phyloP scores from a whole-genome alignment of 148 eudicot genomes.

The Diospyros kaki region DNA sequence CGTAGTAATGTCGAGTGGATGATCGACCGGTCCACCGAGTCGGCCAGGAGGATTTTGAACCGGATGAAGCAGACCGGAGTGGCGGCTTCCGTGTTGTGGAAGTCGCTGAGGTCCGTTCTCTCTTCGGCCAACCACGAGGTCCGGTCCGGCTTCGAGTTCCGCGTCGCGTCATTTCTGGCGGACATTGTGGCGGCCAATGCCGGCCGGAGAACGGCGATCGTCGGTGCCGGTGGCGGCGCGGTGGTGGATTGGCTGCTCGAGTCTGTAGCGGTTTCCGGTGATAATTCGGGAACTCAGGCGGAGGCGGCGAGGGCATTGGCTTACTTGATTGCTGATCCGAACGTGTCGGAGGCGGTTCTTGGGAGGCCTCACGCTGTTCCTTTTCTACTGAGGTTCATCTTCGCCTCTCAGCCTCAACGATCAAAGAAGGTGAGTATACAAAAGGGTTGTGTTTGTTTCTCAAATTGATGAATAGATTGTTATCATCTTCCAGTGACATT shows the following conservation, averaged over 20 bases:
- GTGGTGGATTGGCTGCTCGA: conserved; percentile 90
- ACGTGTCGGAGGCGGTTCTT: conserved; percentile 59
- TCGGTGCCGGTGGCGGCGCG: conserved; percentile 78
- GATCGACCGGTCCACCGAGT: conserved; percentile 40
- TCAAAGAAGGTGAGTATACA: conserved; percentile 56
- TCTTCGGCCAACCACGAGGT: conserved; percentile 83
- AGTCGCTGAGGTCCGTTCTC: conserved; percentile 67
- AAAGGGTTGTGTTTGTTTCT: background rate
- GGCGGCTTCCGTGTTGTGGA: conserved; percentile 76
- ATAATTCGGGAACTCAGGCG: conserved; percentile 56
- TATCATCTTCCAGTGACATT: background rate
- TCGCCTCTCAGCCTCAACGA: conserved; percentile 69
- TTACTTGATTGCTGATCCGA: conserved; percentile 78
- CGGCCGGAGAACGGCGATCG: conserved; percentile 68
- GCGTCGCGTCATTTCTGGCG: conserved; percentile 90
- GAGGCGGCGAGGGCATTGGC: conserved; percentile 97
- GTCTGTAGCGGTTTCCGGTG: conserved; percentile 42
- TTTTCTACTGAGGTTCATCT: conserved; percentile 60
- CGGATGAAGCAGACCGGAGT: conserved; percentile 67
- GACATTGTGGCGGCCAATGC: conserved; percentile 91
- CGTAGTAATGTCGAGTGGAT: conserved; percentile 27
- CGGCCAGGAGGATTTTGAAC: conserved; percentile 27
- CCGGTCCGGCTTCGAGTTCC: conserved; percentile 73
- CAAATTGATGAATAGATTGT: background rate
- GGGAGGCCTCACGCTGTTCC: conserved; percentile 77